Conservation (phyloP, 805 yeast species). For the Candida ipomoeae region DNA sequence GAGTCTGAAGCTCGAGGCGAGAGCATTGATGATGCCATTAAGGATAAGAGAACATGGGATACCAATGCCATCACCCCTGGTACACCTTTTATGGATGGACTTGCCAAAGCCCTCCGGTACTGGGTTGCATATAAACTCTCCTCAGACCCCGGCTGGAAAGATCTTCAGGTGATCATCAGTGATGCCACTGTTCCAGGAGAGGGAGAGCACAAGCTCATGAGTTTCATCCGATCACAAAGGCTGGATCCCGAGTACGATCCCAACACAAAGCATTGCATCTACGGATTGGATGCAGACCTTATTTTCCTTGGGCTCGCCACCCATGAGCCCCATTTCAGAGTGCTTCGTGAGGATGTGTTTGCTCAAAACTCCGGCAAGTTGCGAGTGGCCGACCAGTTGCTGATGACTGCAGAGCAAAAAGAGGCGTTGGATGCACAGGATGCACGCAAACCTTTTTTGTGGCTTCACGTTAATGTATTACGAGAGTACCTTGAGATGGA, state of each 20-base stretch:
- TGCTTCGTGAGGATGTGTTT: slow-evolving; percentile 93
- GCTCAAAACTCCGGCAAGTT: slow-evolving; percentile 58
- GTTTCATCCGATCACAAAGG: slow-evolving; percentile 86
- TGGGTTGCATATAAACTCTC: slow-evolving; percentile 90
- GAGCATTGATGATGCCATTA: slow-evolving; percentile 68
- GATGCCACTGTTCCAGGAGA: slow-evolving; percentile 99
- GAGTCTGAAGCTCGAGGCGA: slow-evolving; percentile 67
- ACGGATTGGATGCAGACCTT: slow-evolving; percentile 96
- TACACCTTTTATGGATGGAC: slow-evolving; percentile 92
- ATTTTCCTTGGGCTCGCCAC: slow-evolving; percentile 94
- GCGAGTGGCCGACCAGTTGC: slow-evolving; percentile 46
- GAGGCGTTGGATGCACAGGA: slow-evolving; percentile 39
- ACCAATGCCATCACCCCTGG: slow-evolving; percentile 98
- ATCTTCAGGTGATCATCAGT: slow-evolving; percentile 82
- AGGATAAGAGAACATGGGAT: slow-evolving; percentile 83
- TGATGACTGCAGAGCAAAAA: slow-evolving; percentile 58
- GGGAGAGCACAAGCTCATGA: slow-evolving; percentile 99
- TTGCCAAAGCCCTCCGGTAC: slow-evolving; percentile 77
- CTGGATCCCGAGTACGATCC: slow-evolving; percentile 84
- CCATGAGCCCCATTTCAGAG: slow-evolving; percentile 94
- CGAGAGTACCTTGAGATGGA: slow-evolving; percentile 88
- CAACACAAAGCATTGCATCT: slow-evolving; percentile 91
- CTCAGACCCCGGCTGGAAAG: slow-evolving; percentile 90
- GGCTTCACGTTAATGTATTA: slow-evolving; percentile 86
- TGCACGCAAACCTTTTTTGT: slow-evolving; percentile 77